phyloP scores from a whole-genome alignment of 164 flowering plant genomes.

The Macadamia integrifolia region DNA sequence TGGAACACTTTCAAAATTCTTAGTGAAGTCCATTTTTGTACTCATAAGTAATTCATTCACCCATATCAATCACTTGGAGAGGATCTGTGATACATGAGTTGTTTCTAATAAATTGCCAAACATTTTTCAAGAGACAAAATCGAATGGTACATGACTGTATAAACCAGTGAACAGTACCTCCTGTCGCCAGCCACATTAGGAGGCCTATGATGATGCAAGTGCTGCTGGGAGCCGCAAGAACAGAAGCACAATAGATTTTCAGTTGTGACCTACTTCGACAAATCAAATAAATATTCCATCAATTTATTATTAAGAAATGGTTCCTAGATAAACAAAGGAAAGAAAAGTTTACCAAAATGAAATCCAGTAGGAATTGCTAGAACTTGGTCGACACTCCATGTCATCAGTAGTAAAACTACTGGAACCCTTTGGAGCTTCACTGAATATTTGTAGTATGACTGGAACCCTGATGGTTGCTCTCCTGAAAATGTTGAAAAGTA shows the following conservation, averaged over 20 bases:
- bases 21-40: too few relatives aligned
- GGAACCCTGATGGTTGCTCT: slow-evolving; percentile 52
- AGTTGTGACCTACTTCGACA: slow-evolving; percentile 9
- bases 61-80: background rate
- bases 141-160: background rate
- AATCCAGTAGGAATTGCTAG: slow-evolving; percentile 14
- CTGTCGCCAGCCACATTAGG: background rate
- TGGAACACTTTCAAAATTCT: too few relatives aligned
- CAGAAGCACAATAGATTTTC: slow-evolving; percentile 4
- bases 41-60: background rate
- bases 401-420: slow-evolving; percentile 21
- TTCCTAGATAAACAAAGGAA: background rate
- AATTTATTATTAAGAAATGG: background rate
- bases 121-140: background rate
- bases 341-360: slow-evolving; percentile 25
- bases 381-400: slow-evolving; percentile 6
- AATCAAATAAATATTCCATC: background rate
- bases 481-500: slow-evolving; percentile 37
- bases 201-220: slow-evolving; percentile 3
- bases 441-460: slow-evolving; percentile 45
- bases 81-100: background rate
- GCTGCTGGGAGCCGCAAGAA: slow-evolving; percentile 4
- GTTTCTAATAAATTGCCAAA: too few relatives aligned
- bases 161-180: background rate
- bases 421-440: slow-evolving; percentile 55